Evolutionary conservation across 805 yeast species (phyloP), one percentile per base, ranked within the genome.

Genomic region (Suhomyces kilbournensis): DNA sequence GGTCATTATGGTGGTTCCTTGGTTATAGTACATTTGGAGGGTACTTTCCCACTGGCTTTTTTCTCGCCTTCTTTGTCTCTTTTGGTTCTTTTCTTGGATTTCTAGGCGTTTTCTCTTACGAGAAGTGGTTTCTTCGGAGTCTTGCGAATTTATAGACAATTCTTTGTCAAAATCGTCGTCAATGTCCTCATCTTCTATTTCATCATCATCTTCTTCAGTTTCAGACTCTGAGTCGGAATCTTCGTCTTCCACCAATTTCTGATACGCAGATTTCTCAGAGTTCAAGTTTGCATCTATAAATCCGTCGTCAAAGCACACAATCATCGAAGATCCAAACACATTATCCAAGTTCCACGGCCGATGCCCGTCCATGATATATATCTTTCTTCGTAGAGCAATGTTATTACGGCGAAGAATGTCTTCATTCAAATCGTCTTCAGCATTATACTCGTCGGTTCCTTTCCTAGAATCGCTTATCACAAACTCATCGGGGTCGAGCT

Each of bases 301-400:
- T 0, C 97, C 97, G 65, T 93, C 98, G 63, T 92, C 98, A 54
- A 92, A 80, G 67, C 98, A 92, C 6, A 77, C 78, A 4, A 94
- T 82, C 56, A 83, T 77, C 8, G 83, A 82, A 6, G 93, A 85
- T 1, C 96, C 97, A 75, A 88, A 92, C 46, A 94, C 63, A 64
- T 94, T 94, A 66, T 92, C 97, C 57, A 94, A 73, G 69, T 92
- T 92, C 98, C 99, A 94, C 3, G 99, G 99, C 57, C 98, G 75
- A 58, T 88, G 94, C 3, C 96, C 91, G 69, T 94, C 99, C 51
- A 94, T 77, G 9, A 96, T 81, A 61, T 90, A 96, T 2, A 93
- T 80, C 52, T 78, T 82, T 56, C 94, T 77, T 46, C 71, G 78
- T 40, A 78, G 65, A 17, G 50, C 52, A 39, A 54, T 38, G 22